Conservation (phyloP, 2,329 filamentous ascomycete genomes). For the Trichoderma sp. region DNA sequence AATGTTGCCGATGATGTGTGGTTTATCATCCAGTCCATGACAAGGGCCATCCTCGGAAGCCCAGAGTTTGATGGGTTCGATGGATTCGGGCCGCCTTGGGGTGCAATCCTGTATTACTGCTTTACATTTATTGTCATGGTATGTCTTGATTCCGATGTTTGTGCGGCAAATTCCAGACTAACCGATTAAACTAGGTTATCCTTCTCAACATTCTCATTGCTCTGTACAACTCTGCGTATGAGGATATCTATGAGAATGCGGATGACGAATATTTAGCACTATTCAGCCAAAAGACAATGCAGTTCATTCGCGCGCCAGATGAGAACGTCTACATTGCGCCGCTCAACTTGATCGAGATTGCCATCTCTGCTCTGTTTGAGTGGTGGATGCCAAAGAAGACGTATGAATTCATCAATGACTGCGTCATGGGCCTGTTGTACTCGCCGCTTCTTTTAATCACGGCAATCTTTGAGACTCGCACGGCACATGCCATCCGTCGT, state of each 20-base stretch:
- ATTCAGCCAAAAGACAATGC: constrained; percentile 91
- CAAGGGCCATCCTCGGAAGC: constrained; percentile 85
- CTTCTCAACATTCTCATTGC: constrained; percentile 95
- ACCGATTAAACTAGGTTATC: constrained; percentile 48
- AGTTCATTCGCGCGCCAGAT: constrained; percentile 93
- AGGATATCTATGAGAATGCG: constrained; percentile 89
- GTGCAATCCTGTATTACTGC: constrained; percentile 92
- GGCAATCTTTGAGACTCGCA: constrained; percentile 65
- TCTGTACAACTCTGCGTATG: constrained; percentile 93
- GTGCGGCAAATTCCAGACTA: not conserved
- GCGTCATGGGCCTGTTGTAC: constrained; percentile 83
- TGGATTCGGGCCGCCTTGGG: constrained; percentile 86
- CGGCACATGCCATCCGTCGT: constrained; percentile 62
- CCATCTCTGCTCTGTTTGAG: constrained; percentile 76
- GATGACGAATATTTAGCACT: constrained; percentile 94
- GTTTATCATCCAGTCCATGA: constrained; percentile 78
- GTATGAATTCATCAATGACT: constrained; percentile 83
- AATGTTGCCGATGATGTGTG: constrained; percentile 63
- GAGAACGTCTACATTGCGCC: constrained; percentile 98
- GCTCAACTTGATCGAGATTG: constrained; percentile 88
- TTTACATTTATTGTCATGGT: constrained; percentile 98
- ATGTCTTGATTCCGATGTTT: constrained; percentile 24
- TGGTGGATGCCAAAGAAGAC: constrained; percentile 81
- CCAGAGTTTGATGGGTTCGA: constrained; percentile 90
- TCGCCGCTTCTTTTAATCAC: constrained; percentile 77